Evolutionary conservation across 2,329 filamentous ascomycete genomes (phyloP), one percentile per base, ranked within the genome.

Genomic region (Fusarium floridanum): DNA sequence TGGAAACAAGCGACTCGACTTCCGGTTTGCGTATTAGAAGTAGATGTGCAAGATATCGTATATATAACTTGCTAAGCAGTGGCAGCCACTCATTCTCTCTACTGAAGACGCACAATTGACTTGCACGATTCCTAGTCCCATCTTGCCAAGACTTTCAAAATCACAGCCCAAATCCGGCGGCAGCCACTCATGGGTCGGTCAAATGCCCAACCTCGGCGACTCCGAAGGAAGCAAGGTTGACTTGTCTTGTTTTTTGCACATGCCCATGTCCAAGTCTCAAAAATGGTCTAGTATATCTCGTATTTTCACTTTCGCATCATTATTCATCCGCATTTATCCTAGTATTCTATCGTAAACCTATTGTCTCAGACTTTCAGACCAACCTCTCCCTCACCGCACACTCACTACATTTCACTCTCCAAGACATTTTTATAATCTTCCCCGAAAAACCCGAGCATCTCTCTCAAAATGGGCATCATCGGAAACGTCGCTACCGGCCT

Each of bases 1-100:
- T 27, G 86, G 87, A 2, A 88, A 88, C 74, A 86, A 84, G 78
- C 82, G 86, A 29, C 69, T 89, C 22, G 86, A 89, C 74, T 88
- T 89, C 75, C 81, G 85, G n/a, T 89, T 88, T 76, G 83, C 83
- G 10, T 86, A 88, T 71, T 86, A 70, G 53, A 24, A 14, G 20
- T 27, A 27, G 6, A 37, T 7, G 20, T 32, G 16, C 8, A n/a
- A 61, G 53, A 22, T 36, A 4, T 14, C 64, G 6, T 14, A 22
- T 39, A 50, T 41, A 29, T 2, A 7, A 5, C 17, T 34, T 36
- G 9, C 14, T 27, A 3, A 27, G 10, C 50, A 6, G 17, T 32
- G 6, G 9, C n/a, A 37, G n/a, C 22, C 22, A 27, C 29, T 34
- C 8, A 16, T 16, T 59, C 10, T 60, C 34, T 37, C 16, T 41